phyloP scores from a whole-genome alignment of 176 grass and related monocot species.

The Neostapfia colusana region DNA sequence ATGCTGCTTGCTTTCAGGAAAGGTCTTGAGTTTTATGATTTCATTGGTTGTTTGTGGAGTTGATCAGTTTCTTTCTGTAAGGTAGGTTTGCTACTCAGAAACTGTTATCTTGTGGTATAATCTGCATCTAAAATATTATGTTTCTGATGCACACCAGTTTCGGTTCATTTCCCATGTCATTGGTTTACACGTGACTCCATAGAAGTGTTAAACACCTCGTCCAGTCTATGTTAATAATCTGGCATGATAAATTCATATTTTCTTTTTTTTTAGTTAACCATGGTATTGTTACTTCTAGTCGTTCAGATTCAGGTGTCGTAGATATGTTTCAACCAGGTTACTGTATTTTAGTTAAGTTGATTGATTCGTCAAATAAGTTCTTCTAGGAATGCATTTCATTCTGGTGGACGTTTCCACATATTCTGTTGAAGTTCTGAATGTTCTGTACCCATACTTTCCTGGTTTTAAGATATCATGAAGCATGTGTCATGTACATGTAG shows the following conservation, averaged over 20 bases:
- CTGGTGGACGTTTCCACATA: not conserved
- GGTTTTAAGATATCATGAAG: not conserved
- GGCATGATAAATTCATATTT: not conserved
- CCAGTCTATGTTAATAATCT: not conserved
- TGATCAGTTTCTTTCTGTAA: not conserved
- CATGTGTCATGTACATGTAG: not conserved
- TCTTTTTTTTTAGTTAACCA: not conserved
- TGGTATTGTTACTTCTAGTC: not conserved
- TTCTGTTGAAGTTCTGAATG: not conserved
- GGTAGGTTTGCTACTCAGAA: not conserved
- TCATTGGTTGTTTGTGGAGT: no score
- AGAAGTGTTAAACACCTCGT: not conserved
- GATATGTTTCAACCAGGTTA: not conserved
- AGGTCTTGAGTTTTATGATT: not conserved
- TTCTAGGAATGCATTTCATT: not conserved
- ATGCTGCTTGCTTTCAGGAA: not conserved
- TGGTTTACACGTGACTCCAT: not conserved
- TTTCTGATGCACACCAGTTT: not conserved
- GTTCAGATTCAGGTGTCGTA: constrained; percentile 1
- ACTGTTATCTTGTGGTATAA: constrained; percentile 5
- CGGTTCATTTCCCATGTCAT: not conserved
- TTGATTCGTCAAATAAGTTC: not conserved
- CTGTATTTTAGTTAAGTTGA: not conserved
- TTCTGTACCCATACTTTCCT: constrained; percentile 2
- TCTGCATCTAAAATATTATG: not conserved